Evolutionary conservation across 495 filamentous ascomycete genomes (phyloP).

Genomic region (Astrothelium subdiscretum): DNA sequence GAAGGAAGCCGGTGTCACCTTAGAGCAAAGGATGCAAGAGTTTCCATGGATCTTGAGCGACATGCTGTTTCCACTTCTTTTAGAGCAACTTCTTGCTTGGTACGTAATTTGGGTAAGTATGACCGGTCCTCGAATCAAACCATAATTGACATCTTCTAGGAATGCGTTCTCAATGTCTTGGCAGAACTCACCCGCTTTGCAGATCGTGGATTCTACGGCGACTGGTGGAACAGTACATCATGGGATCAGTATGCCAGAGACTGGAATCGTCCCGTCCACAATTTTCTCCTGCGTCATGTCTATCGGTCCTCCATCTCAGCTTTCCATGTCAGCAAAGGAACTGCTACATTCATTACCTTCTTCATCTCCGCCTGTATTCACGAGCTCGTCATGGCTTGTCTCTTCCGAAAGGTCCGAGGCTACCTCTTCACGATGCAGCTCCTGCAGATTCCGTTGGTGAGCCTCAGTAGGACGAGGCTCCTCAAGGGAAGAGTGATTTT

Average conservation of each 20-base stretch:
- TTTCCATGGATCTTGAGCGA: constrained; percentile 61
- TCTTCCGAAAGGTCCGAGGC: constrained; percentile 65
- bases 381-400: constrained; percentile 64
- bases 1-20: constrained; percentile 49
- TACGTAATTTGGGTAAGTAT: constrained; percentile 55
- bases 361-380: constrained; percentile 57
- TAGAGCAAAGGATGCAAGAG: constrained; percentile 45
- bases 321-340: constrained; percentile 52
- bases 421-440: constrained; percentile 62
- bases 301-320: constrained; percentile 63
- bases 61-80: constrained; percentile 61
- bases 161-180: constrained; percentile 63
- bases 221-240: constrained; percentile 48
- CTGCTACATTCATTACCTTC: constrained; percentile 66
- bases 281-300: constrained; percentile 61
- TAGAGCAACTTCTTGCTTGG: constrained; percentile 60
- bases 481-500: constrained; percentile 47
- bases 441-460: constrained; percentile 56
- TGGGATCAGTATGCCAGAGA: constrained; percentile 64
- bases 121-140: background rate
- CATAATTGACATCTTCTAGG: constrained; percentile 14
- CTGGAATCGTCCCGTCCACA: constrained; percentile 63
- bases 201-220: constrained; percentile 66
- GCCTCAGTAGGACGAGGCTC: constrained; percentile 48
- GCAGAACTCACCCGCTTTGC: constrained; percentile 64